Base-by-base conservation (phyloP, 352 stramenopile genomes). In the Globisporangium nunn region DNA sequence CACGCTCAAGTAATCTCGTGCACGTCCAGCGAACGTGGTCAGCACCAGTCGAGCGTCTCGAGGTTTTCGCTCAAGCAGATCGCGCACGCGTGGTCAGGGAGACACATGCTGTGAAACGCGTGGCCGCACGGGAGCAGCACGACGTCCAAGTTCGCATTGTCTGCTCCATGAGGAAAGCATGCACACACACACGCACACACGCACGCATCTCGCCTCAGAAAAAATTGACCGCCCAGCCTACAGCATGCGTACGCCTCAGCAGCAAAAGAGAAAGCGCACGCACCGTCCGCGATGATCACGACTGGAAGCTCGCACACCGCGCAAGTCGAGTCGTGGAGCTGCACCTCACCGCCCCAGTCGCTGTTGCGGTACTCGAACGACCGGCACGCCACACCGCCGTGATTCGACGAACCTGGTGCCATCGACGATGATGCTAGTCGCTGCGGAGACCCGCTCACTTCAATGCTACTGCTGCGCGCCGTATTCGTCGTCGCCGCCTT, bases 281-380 rank as follows among this genome's bases (percentile, higher is more conserved):
- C 74, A 95, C 85, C 75, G 50, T 88, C 75, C 28, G 66, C 68
- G 59, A 95, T 87, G 40, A 93, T 85, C 50, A 95, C 76, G 11
- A 95, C 80, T 14, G 85, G 78, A 7, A 95, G 70, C 29, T 93
- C 83, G 49, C 85, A 95, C 35, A 66, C 58, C 2, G 67, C 69
- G 52, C 85, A 95, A 2, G 70, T 84, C 12, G 75, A 86, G 61
- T 95, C 82, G 50, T 95, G 85, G 8, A 95, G 62, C 54, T 93
- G 83, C 29, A 95, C 78, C 62, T 93, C 85, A 23, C 85, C 83
- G 49, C 85, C 85, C 85, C 85, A 95, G 54, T 93, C 85, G 54
- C 84, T 92, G 62, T 88, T 92, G 30, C 82, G 72, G 54, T 81
- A 90, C 46, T 95, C 85, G 67, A 88, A 95, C 17, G 71, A 78